Base-by-base conservation (phyloP, 805 yeast species). In the Alloascoidea hylecoeti region DNA sequence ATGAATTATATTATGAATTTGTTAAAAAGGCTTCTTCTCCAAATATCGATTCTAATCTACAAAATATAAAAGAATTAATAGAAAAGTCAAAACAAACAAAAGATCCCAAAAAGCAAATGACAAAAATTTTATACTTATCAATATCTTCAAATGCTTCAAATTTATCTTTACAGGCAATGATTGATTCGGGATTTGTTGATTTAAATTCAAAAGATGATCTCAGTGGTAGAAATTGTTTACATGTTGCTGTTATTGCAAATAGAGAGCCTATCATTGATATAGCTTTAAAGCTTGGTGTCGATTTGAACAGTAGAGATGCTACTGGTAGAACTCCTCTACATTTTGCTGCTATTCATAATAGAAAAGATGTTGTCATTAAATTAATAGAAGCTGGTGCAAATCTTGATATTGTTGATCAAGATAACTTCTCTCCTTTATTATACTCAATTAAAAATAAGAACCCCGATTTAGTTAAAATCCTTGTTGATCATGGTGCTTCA, bases 291-390 rank as follows among this genome's bases (percentile, higher is more conserved):
- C 13, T n/a, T 23, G 30, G 30, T 23, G 30, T 23, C 9, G 30
- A 23, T n/a, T 9, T n/a, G n/a, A 23, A 23, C 17, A 46, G 45
- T 4, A 39, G 41, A 4, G 69, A 63, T 39, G 53, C 55, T 6
- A 57, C 59, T 46, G 94, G 94, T 3, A 68, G 89, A 44, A 76
- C 79, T 1, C 88, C 96, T 16, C 59, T 92, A 14, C 97, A 89
- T 56, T 85, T 86, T 52, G 94, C 95, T 3, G 69, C 94, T 2
- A 49, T 55, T 13, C 70, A 70, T 46, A 64, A 70, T 46, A 65
- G 68, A 43, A 49, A 69, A 37, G 55, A 61, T 12, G 49, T 72
- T 19, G 48, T 75, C 19, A 57, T 55, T 18, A 52, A 60, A 5
- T 52, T 75, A 5, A 53, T 72, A 17, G 60, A 63, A 14, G 47